Percentiles rank a stretch among this genome's conserved stretches.
phyloP scores from a whole-genome alignment of 2,329 filamentous ascomycete species.

The Chaetomiaceae sp. region DNA sequence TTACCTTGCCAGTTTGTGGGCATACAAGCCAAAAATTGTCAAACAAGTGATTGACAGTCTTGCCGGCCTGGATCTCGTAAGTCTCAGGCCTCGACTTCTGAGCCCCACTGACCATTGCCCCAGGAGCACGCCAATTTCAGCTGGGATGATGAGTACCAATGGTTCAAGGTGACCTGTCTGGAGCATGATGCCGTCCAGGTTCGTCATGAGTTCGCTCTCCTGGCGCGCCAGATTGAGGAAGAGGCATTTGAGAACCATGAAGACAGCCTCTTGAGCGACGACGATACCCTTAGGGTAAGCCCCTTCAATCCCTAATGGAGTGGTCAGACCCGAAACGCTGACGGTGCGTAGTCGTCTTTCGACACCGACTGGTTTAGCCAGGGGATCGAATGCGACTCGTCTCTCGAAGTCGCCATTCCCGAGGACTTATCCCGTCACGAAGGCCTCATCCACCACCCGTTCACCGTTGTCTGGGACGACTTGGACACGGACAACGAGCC shows the following conservation, averaged over 20 bases:
- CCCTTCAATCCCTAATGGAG: too few species aligned
- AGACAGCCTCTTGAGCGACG: neutral
- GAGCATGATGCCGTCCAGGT: constrained; percentile 8
- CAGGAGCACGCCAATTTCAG: constrained; percentile 20
- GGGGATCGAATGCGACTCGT: neutral
- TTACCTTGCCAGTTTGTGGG: constrained; percentile 26
- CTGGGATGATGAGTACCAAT: constrained; percentile 22
- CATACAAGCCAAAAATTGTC: constrained; percentile 21
- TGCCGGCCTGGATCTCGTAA: constrained; percentile 12
- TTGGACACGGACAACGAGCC: constrained; percentile 19
- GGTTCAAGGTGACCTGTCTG: constrained; percentile 25
- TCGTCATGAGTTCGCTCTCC: constrained; percentile 11
- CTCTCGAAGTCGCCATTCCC: neutral
- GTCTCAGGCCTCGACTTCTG: neutral
- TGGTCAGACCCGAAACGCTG: neutral
- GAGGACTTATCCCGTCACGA: constrained; percentile 1
- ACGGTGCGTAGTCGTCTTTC: constrained; percentile 4
- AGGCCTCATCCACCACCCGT: neutral
- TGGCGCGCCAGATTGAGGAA: constrained; percentile 11
- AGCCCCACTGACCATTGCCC: neutral
- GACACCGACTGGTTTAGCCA: constrained; percentile 15
- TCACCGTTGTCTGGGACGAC: constrained; percentile 21
- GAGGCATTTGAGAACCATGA: constrained; percentile 10
- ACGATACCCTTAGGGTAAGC: constrained; percentile 9
- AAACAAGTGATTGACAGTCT: constrained; percentile 21